These are phyloP conservation scores for Thinopyrum elongatum DNA, from an alignment of 176 grass and related monocot species.

Conservation along the genomic window DNA sequence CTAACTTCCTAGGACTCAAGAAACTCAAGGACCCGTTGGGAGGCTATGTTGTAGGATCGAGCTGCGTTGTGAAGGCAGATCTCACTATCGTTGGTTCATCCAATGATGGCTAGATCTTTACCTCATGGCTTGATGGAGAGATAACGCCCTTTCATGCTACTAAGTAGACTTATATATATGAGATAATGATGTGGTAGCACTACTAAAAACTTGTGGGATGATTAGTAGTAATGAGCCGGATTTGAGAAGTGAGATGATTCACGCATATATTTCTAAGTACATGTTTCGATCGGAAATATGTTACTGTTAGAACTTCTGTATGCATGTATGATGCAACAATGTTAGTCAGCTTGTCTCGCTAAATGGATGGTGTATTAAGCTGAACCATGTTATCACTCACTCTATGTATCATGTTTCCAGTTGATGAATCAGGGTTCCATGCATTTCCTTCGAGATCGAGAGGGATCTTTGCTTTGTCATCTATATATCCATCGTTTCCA, in stretches of 20 bases:
- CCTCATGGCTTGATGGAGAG: background rate
- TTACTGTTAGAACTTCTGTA: no score
- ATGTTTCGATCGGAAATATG: no score
- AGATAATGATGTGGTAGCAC: background rate
- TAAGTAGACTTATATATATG: background rate
- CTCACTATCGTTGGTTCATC: background rate
- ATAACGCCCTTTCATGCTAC: background rate
- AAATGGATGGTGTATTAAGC: background rate
- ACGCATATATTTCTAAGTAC: background rate
- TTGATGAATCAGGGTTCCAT: no score
- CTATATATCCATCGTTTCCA: background rate
- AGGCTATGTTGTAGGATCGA: slow-evolving; percentile 6
- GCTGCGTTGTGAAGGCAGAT: slow-evolving; percentile 1
- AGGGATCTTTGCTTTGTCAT: background rate
- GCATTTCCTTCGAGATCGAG: no score
- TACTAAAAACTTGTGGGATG: background rate
- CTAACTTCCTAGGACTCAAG: background rate
- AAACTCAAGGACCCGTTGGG: background rate
- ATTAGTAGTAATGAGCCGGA: background rate
- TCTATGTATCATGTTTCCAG: background rate
- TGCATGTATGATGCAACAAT: background rate
- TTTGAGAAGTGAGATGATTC: background rate
- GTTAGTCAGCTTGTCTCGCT: background rate
- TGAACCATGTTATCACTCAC: background rate
- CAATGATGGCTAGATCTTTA: background rate